Evolutionary conservation across 495 filamentous ascomycete genomes (phyloP).

Genomic region (Xylaria curta): DNA sequence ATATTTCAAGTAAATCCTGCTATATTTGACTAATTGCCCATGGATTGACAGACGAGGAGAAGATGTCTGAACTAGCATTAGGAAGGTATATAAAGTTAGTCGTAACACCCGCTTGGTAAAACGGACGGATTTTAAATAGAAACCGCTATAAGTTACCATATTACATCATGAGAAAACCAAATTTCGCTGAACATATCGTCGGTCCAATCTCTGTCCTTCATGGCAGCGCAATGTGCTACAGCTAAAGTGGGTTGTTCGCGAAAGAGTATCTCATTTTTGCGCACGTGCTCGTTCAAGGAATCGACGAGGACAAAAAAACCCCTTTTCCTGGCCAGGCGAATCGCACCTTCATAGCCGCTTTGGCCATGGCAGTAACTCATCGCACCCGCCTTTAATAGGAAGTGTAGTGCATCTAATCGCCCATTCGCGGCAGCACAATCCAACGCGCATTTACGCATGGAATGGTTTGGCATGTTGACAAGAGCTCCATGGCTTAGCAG

Average conservation of each 20-base stretch:
- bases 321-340: neutral
- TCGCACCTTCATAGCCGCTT: constrained; percentile 32
- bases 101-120: too few relatives aligned
- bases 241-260: neutral
- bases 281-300: neutral
- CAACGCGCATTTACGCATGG: neutral
- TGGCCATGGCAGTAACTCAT: constrained; percentile 22
- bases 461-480: constrained; percentile 19
- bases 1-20: neutral
- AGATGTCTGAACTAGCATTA: too few relatives aligned
- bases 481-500: constrained; percentile 33
- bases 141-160: too few relatives aligned
- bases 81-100: too few relatives aligned
- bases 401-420: constrained; percentile 30
- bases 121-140: too few relatives aligned
- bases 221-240: neutral
- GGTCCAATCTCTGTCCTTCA: neutral
- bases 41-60: too few relatives aligned
- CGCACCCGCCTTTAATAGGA: constrained; percentile 29
- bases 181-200: neutral
- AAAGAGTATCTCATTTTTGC: neutral
- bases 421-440: constrained; percentile 19
- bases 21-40: too few relatives aligned
- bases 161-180: too few relatives aligned
- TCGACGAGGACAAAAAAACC: neutral